phyloP scores from a whole-genome alignment of 805 yeast species.

The Metschnikowia santaceciliae region DNA sequence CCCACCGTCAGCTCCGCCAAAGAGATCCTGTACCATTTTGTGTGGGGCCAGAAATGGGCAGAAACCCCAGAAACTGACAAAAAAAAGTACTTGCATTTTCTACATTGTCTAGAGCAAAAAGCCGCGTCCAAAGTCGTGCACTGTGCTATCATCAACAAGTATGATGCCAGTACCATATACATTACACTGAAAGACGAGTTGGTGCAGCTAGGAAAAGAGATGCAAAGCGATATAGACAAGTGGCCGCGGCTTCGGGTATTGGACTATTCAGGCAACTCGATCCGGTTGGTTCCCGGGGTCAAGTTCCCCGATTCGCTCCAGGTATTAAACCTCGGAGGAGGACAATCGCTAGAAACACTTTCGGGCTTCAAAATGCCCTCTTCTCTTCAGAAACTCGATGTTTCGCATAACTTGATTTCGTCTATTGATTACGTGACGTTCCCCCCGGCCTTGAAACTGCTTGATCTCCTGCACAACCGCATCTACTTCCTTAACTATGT shows the following conservation, averaged over 20 bases:
- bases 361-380: slow-evolving; percentile 39
- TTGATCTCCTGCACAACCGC: slow-evolving; percentile 35
- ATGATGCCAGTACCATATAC: slow-evolving; percentile 30
- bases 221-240: slow-evolving; percentile 30
- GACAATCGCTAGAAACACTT: slow-evolving; percentile 36
- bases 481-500: slow-evolving; percentile 37
- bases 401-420: slow-evolving; percentile 31
- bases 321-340: slow-evolving; percentile 38
- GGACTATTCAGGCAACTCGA: slow-evolving; percentile 37
- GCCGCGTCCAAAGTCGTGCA: slow-evolving; percentile 32
- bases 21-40: slow-evolving; percentile 27
- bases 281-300: slow-evolving; percentile 38
- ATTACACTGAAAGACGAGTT: slow-evolving; percentile 33
- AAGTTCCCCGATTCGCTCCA: slow-evolving; percentile 36
- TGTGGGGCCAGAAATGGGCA: slow-evolving; percentile 32
- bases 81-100: slow-evolving; percentile 22
- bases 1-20: not conserved
- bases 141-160: slow-evolving; percentile 37
- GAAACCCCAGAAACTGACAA: slow-evolving; percentile 25
- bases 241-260: slow-evolving; percentile 33
- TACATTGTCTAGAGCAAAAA: slow-evolving; percentile 19
- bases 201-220: slow-evolving; percentile 31
- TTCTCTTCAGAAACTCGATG: slow-evolving; percentile 26
- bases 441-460: slow-evolving; percentile 29
- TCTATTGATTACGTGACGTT: slow-evolving; percentile 35